Percentiles rank a stretch among this genome's conserved stretches.
These are phyloP conservation scores for Penicillium vulpinum DNA, from an alignment of 2,329 filamentous ascomycete species.

Conservation along the genomic window DNA sequence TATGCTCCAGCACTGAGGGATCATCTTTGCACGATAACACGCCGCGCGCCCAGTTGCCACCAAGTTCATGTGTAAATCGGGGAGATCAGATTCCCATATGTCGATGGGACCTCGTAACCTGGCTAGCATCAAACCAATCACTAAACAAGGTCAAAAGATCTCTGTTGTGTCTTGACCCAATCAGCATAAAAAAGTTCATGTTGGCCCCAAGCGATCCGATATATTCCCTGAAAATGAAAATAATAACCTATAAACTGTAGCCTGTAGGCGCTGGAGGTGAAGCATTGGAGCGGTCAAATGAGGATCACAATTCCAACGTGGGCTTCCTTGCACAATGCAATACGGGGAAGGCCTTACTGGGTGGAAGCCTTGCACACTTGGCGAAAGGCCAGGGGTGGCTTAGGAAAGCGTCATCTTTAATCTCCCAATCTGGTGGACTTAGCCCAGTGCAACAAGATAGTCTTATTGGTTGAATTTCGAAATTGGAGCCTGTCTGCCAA, in stretches of 20 bases:
- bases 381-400: background rate
- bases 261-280: background rate
- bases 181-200: conserved; percentile 4
- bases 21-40: background rate
- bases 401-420: conserved; percentile 3
- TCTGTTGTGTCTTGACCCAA: conserved; percentile 2
- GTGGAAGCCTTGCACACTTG: conserved; percentile 1
- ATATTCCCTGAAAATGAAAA: background rate
- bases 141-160: conserved; percentile 2
- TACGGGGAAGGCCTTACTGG: background rate
- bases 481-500: conserved; percentile 3
- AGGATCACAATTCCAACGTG: background rate
- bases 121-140: conserved; percentile 10
- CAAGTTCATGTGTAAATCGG: conserved; percentile 5
- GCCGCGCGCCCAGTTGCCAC: background rate
- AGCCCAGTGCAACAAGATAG: background rate
- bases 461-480: background rate
- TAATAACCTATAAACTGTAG: background rate
- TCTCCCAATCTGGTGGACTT: background rate
- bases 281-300: conserved; percentile 1
- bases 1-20: background rate
- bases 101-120: conserved; percentile 6
- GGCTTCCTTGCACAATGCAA: conserved; percentile 2
- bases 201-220: background rate
- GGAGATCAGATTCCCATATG: background rate